Base-by-base conservation (phyloP, 2,329 filamentous ascomycete genomes). In the Paramyrothecium sp. region DNA sequence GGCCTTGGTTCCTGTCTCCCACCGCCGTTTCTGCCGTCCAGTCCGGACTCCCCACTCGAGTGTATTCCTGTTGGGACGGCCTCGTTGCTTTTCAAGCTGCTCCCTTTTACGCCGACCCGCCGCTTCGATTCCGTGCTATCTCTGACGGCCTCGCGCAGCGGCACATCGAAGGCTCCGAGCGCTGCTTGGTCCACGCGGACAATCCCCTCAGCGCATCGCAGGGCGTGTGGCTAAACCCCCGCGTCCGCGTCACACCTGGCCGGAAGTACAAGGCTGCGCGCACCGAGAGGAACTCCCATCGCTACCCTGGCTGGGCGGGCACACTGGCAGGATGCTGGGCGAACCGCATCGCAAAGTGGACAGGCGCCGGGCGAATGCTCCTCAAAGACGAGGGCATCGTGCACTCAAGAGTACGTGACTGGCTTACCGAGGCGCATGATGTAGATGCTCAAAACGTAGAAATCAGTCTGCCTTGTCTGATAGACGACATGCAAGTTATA, bases 401-500 rank as follows among this genome's bases (percentile, higher is more conserved):
- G 70, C 48, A 53, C 57, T 20, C 62, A 56, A 23, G 69, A 71
- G 44, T 66, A 60, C 51, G 76, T 84, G 64, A 71, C 72, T 13
- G 82, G 82, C 3, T 44, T 44, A 12, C 38, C 38, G 38, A 44
- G 38, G n/a, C 26, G 26, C 26, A 30, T 30, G 26, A 30, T 12
- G n/a, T 12, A 44, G 13, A 44, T 12, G 13, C 5, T 44, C 38
- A 44, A 44, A 4, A 17, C 5, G 38, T 16, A 44, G 70, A 71
- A 12, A 74, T 76, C 4, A 51, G 41, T 13, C 41, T 54, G 8
- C 26, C 22, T 21, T 85, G 83, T 64, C 73, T 85, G 57, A 81
- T 85, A 55, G 81, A 85, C 63, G 83, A 85, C 70, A 85, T 83
- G 80, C 82, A 85, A 64, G 80, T 86, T 61, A 75, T 85, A 71